Conservation (phyloP, 495 filamentous ascomycete genomes). For the Penicillium egyptiacum region DNA sequence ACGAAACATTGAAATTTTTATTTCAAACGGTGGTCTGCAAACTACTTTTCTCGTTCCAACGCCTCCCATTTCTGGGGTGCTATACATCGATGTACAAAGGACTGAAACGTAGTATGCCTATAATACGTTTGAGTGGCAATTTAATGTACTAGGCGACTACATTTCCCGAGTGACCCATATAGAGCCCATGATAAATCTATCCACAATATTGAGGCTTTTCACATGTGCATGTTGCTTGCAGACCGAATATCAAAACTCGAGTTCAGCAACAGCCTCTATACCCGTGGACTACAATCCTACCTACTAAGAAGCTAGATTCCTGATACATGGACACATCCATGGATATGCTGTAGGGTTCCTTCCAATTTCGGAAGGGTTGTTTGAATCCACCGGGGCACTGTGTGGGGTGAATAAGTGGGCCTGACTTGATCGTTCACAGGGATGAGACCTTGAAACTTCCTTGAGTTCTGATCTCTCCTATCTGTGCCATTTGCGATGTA, state of each 20-base stretch:
- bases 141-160: background rate
- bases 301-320: background rate
- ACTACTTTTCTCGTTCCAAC: conserved; percentile 2
- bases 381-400: background rate
- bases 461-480: background rate
- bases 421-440: background rate
- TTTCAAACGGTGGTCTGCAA: conserved; percentile 16
- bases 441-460: background rate
- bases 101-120: background rate
- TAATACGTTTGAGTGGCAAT: background rate
- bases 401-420: background rate
- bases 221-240: background rate
- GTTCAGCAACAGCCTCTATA: background rate
- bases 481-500: no score
- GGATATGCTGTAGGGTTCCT: no score
- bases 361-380: no score
- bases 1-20: conserved; percentile 15
- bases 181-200: no score
- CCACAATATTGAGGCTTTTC: background rate
- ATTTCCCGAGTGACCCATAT: background rate
- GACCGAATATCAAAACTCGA: background rate
- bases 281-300: no score
- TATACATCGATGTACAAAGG: background rate
- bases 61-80: background rate
- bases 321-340: no score